A percentile compares a stretch with the other conserved stretches of the same genome.
These are phyloP conservation scores for Leptodontidium sp. DNA, from an alignment of 2,329 filamentous ascomycete species.

Conservation along the genomic window DNA sequence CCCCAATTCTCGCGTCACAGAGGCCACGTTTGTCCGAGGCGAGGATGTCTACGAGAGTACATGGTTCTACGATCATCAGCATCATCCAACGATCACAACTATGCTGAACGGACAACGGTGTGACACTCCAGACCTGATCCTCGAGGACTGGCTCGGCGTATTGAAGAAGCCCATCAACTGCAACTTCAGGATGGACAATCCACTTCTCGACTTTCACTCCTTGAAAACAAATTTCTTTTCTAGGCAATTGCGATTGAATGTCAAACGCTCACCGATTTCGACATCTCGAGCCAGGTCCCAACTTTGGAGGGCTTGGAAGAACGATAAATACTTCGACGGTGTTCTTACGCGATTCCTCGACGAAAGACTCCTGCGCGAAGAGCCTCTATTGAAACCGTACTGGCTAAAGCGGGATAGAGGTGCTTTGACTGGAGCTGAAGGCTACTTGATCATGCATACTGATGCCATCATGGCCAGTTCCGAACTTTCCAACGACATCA, in stretches of 20 bases:
- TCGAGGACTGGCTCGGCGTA: slow-evolving; percentile 54
- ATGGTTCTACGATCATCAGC: slow-evolving; percentile 58
- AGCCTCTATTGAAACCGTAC: slow-evolving; percentile 51
- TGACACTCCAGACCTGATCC: slow-evolving; percentile 63
- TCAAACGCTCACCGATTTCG: slow-evolving; percentile 50
- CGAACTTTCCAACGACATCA: slow-evolving; percentile 47
- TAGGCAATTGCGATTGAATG: slow-evolving; percentile 50
- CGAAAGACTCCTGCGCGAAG: slow-evolving; percentile 53
- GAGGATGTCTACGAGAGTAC: slow-evolving; percentile 60
- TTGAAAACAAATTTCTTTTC: slow-evolving; percentile 41
- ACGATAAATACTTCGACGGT: slow-evolving; percentile 53
- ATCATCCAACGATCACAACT: slow-evolving; percentile 56
- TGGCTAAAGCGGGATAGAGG: slow-evolving; percentile 52
- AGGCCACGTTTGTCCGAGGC: slow-evolving; percentile 62
- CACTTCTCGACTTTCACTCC: slow-evolving; percentile 56
- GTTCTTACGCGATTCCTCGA: slow-evolving; percentile 57
- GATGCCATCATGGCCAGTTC: slow-evolving; percentile 47
- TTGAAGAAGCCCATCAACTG: slow-evolving; percentile 53
- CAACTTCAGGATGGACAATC: slow-evolving; percentile 59
- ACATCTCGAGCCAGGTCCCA: slow-evolving; percentile 54
- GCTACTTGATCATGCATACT: slow-evolving; percentile 50
- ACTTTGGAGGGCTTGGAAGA: slow-evolving; percentile 58
- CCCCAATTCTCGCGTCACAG: slow-evolving; percentile 60
- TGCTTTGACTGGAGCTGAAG: slow-evolving; percentile 50
- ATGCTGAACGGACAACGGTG: slow-evolving; percentile 58